Percentiles rank a stretch among this genome's conserved stretches.
Evolutionary conservation across 2,329 filamentous ascomycete genomes (phyloP).

Genomic region (Pseudopyrenochaeta lycopersici): DNA sequence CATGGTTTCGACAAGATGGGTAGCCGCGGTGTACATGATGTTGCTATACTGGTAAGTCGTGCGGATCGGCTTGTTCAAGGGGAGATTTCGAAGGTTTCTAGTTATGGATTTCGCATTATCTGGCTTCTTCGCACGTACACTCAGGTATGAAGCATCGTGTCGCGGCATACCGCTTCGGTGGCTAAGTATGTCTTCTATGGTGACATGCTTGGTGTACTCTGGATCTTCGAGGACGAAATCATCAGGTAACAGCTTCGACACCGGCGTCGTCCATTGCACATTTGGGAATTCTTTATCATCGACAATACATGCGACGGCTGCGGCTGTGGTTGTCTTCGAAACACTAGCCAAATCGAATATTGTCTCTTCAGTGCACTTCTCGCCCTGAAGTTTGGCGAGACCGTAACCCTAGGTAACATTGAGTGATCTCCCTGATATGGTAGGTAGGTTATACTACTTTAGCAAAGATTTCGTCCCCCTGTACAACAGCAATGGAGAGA

Average conservation of each 20-base stretch:
- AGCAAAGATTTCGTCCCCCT: conserved; percentile 53
- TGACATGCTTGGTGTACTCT: conserved; percentile 60
- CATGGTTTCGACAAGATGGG: conserved; percentile 57
- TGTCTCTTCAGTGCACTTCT: conserved; percentile 48
- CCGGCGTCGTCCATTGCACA: conserved; percentile 58
- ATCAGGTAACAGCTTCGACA: conserved; percentile 58
- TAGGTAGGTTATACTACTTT: conserved; percentile 36
- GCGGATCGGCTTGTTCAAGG: conserved; percentile 51
- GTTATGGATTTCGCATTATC: conserved; percentile 22
- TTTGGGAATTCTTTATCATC: conserved; percentile 50
- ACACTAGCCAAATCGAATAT: conserved; percentile 66
- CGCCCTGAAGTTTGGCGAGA: conserved; percentile 44
- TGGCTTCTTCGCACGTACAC: conserved; percentile 12
- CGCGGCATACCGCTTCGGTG: conserved; percentile 62
- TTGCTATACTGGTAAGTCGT: conserved; percentile 62
- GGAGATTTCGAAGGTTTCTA: conserved; percentile 54
- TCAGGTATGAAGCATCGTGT: conserved; percentile 22
- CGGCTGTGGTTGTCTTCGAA: conserved; percentile 65
- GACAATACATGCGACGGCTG: conserved; percentile 60
- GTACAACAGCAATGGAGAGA: conserved; percentile 59
- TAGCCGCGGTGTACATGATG: conserved; percentile 60
- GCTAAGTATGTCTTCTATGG: conserved; percentile 63
- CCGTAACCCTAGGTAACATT: conserved; percentile 39
- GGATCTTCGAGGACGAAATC: conserved; percentile 62
- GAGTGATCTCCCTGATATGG: not conserved